Evolutionary conservation across 1,284 basidiomycete genomes (phyloP).

Genomic region (Athelia sp.): DNA sequence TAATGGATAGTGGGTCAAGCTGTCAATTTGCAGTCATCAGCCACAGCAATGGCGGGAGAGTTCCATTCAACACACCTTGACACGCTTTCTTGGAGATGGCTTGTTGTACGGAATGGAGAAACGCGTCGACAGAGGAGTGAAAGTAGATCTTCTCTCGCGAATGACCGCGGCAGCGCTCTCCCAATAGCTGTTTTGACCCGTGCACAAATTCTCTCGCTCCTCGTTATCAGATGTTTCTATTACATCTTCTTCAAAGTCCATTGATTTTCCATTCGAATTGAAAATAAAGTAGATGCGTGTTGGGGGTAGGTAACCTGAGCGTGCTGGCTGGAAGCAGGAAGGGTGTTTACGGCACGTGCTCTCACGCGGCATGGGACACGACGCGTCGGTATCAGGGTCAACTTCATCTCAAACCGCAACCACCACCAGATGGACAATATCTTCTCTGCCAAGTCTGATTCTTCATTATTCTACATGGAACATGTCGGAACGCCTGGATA

Average conservation of each 20-base stretch:
- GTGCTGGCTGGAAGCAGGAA: no score
- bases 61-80: slow-evolving; percentile 22
- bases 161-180: neutral
- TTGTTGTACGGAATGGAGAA: slow-evolving; percentile 6
- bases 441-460: no score
- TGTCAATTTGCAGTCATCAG: neutral
- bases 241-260: slow-evolving; percentile 27
- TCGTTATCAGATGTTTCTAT: slow-evolving; percentile 62
- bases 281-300: slow-evolving; percentile 13
- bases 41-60: neutral
- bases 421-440: no score
- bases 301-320: no score
- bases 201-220: slow-evolving; percentile 38
- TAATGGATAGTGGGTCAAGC: neutral
- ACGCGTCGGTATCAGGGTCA: no score
- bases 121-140: neutral
- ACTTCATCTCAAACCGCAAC: no score
- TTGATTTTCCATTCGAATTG: slow-evolving; percentile 14
- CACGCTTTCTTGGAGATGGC: slow-evolving; percentile 22
- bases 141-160: neutral
- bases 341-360: no score
- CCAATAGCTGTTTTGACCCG: slow-evolving; percentile 4
- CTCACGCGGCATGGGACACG: no score
- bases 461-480: no score
- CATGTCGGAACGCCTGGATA: no score